Evolutionary conservation across 768 basidiomycete genomes (phyloP), one percentile per base, ranked within the genome.

Genomic region (Lenzites betulinus): DNA sequence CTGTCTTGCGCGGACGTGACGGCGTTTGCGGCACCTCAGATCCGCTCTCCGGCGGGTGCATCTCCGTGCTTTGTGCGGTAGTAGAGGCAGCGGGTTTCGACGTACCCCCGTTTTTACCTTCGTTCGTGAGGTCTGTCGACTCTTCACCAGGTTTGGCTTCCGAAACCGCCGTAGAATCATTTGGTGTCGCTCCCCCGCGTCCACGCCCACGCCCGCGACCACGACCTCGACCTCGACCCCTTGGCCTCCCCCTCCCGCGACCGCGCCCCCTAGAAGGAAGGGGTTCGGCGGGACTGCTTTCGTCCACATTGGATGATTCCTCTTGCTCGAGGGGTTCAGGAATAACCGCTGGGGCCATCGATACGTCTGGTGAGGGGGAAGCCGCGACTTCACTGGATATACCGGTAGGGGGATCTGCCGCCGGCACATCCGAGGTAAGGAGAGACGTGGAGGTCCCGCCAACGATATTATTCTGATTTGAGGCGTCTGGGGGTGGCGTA

Each of bases 161-260:
- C 2, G 48, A 25, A 4, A 2, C 35, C 12, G 23, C n/a, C 13
- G 38, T 2, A 25, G 38, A 3, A 0, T 30, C 47, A 13, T 36
- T 35, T 11, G 6, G 18, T 18, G 35, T 1, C 3, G 26, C 28
- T 30, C 47, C 46, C 18, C 38, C 44, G 18, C 47, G 47, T 47
- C 54, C 51, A 9, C 54, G 43, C 3, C 54, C 42, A 6, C 50
- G 58, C 20, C 36, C 35, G 38, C 35, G 35, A 25, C 22, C 51
- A 46, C 44, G 46, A 23, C 59, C 38, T 12, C 52, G 58, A n/a
- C 42, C 38, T 51, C 36, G 8, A 47, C 16, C 1, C 41, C 41
- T 33, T 51, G 39, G 0, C 55, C 57, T 23, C 55, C 48, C 60
- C 26, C 60, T 33, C 5, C 60, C 54, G 8, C 59, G 35, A 1